Base-by-base conservation (phyloP, 164 flowering plant species). In the Macadamia tetraphylla region DNA sequence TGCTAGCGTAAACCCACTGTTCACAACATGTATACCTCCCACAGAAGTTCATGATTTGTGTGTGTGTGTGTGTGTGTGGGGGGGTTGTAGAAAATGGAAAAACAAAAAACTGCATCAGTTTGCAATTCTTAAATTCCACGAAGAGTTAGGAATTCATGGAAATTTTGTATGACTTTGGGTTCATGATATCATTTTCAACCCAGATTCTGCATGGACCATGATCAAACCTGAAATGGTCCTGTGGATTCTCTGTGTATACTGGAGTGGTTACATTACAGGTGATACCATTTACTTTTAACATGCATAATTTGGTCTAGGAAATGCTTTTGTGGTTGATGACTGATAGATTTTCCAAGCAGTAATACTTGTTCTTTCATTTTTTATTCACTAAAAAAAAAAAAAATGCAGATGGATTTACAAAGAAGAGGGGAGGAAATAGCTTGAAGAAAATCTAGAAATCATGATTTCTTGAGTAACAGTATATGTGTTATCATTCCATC, bases 331-430 rank as follows among this genome's bases (percentile, higher is more conserved):
- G 18, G 2, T 14, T 17, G 6, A 1, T 14, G 23, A 1, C 6
- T 13, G n/a, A 6, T 14, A 55, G 18, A 17, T 55, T 18, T 57
- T 6, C 10, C 14, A 2, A 29, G 6, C 43, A 13, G 15, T 31
- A 12, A 1, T 2, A 14, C 10, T 31, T 3, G 2, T 30, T 13
- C n/a, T 3, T 60, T 32, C 12, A 60, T 32, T 0, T 13, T 30
- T 15, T 31, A 13, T 42, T 66, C 49, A 29, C 29, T 15, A 8
- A 18, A 18, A 31, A 15, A 7, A 53, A 53, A 13, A 23, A 32
- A 53, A 43, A 56, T 69, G 73, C 67, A 74, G 76, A 74, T 66
- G 65, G 58, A 70, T 65, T 13, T 69, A 64, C 70, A 44, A 35
- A 70, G 31, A 66, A 55, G 62, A 69, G 58, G 18, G 10, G 58